Percentiles rank a stretch among this genome's conserved stretches.
phyloP scores from a whole-genome alignment of 2,329 filamentous ascomycete species.

The Ceratocystis colombiana region DNA sequence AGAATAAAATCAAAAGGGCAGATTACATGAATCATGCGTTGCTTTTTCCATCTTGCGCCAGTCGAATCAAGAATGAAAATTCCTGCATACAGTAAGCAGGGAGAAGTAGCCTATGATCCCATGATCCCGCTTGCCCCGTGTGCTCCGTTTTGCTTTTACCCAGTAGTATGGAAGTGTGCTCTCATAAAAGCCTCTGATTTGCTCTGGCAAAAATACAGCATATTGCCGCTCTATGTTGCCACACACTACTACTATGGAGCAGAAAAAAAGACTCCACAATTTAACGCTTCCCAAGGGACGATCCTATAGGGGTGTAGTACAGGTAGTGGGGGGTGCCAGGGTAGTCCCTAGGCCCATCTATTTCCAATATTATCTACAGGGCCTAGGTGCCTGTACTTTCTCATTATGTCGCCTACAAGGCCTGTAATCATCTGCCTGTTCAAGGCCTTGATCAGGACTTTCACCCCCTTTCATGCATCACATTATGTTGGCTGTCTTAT shows the following conservation, averaged over 20 bases:
- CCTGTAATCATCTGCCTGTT: background rate
- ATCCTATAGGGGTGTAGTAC: constrained; percentile 4
- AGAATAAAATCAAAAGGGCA: background rate
- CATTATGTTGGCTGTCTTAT: background rate
- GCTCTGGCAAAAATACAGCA: background rate
- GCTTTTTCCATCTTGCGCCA: too few species aligned
- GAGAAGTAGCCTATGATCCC: background rate
- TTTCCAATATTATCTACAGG: background rate
- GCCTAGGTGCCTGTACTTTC: background rate
- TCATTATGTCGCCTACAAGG: too few species aligned
- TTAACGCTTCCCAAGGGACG: constrained; percentile 8
- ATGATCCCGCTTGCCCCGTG: background rate
- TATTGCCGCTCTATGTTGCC: too few species aligned
- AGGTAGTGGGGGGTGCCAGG: background rate
- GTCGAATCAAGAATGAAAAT: background rate
- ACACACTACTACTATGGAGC: background rate
- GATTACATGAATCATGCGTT: background rate
- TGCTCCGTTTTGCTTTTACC: background rate
- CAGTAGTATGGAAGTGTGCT: constrained; percentile 7
- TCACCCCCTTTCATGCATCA: background rate
- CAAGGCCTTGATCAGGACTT: background rate
- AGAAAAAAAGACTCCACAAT: background rate
- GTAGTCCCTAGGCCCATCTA: background rate
- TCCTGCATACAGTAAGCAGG: background rate
- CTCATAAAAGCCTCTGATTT: constrained; percentile 6